A percentile compares a stretch with the other conserved stretches of the same genome.
Conservation (phyloP, 2,329 filamentous ascomycete species). For the Colletotrichum endophyticum region DNA sequence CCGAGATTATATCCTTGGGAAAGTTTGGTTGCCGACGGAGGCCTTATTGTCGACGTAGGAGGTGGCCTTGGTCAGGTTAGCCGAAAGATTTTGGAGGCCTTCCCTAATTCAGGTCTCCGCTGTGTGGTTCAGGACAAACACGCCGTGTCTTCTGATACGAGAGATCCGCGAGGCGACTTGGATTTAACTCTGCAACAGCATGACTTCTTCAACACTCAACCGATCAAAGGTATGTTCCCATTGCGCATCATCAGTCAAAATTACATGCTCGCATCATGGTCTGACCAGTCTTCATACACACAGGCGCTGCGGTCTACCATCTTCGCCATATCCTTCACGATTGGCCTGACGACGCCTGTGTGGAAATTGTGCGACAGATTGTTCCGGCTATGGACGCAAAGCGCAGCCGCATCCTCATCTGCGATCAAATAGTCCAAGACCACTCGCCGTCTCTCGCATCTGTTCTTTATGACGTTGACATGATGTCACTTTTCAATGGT, state of each 20-base stretch:
- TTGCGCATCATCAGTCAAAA: accelerated
- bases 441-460: background rate
- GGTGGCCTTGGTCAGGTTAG: background rate
- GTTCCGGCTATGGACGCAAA: background rate
- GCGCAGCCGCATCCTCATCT: background rate
- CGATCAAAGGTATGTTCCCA: background rate
- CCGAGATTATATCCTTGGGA: background rate
- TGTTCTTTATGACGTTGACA: background rate
- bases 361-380: background rate
- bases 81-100: background rate
- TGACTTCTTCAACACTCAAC: background rate
- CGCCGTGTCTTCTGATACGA: background rate
- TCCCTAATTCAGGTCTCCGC: background rate
- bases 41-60: background rate
- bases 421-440: background rate
- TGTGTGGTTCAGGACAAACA: background rate
- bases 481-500: background rate
- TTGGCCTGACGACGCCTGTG: background rate
- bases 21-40: background rate
- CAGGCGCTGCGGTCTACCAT: background rate
- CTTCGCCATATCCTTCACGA: background rate
- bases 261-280: background rate
- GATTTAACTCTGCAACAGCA: background rate
- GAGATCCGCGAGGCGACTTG: accelerated
- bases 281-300: background rate